A percentile compares a stretch with the other conserved stretches of the same genome.
phyloP scores from a whole-genome alignment of 2,329 filamentous ascomycete genomes.

The Plenodomus lindquistii region DNA sequence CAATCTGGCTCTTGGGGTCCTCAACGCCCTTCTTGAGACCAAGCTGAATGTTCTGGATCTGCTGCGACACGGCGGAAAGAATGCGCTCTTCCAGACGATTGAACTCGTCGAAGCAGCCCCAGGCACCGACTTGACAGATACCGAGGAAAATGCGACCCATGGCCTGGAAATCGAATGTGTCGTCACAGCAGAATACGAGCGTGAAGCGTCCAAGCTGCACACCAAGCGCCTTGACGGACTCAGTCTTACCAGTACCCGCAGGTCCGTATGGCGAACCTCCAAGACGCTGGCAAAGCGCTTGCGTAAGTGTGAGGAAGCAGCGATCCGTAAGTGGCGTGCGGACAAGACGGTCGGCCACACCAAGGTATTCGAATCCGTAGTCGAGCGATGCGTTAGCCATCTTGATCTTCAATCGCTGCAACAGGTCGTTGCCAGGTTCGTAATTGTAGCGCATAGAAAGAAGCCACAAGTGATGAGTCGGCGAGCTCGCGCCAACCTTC shows the following conservation, averaged over 20 bases:
- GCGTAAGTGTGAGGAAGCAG: slow-evolving; percentile 96
- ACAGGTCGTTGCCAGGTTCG: slow-evolving; percentile 74
- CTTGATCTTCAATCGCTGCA: slow-evolving; percentile 83
- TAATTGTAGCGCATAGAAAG: slow-evolving; percentile 98
- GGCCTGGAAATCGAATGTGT: slow-evolving; percentile 99
- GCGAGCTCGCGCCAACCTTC: slow-evolving; percentile 70
- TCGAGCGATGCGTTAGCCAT: slow-evolving; percentile 96
- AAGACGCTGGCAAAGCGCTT: slow-evolving; percentile 90
- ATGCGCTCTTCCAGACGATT: slow-evolving; percentile 98
- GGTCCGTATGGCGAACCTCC: slow-evolving; percentile 97
- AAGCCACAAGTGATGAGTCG: slow-evolving; percentile 88
- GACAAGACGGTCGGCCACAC: slow-evolving; percentile 93
- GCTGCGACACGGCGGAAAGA: slow-evolving; percentile 95
- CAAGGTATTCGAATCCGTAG: slow-evolving; percentile 98
- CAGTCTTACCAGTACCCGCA: slow-evolving; percentile 97
- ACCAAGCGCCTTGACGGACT: slow-evolving; percentile 97
- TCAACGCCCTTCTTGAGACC: slow-evolving; percentile 83
- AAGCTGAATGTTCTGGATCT: slow-evolving; percentile 98
- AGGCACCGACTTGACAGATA: slow-evolving; percentile 98
- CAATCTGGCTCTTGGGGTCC: slow-evolving; percentile 85
- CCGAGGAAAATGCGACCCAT: slow-evolving; percentile 99
- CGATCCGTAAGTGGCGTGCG: slow-evolving; percentile 95
- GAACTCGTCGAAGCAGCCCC: slow-evolving; percentile 99
- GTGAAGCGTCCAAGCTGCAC: slow-evolving; percentile 96
- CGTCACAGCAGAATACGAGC: slow-evolving; percentile 98